A percentile compares a stretch with the other conserved stretches of the same genome.
phyloP scores from a whole-genome alignment of 495 filamentous ascomycete species.

The Xylaria telfairii region DNA sequence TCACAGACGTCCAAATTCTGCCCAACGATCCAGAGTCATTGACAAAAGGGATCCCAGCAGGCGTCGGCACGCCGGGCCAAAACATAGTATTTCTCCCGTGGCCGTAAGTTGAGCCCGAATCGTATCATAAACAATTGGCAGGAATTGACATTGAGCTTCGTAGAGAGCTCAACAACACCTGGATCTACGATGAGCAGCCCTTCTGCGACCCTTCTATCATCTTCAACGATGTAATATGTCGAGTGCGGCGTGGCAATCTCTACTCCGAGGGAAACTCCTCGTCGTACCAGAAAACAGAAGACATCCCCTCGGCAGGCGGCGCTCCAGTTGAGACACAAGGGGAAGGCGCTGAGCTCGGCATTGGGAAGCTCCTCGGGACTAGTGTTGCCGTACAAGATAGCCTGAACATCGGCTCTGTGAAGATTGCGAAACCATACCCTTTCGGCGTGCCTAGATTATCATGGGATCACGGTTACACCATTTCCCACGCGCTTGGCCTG shows the following conservation, averaged over 20 bases:
- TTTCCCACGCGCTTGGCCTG: background rate
- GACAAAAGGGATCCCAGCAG: background rate
- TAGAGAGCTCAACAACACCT: constrained; percentile 29
- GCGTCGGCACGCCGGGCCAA: background rate
- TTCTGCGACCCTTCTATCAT: constrained; percentile 26
- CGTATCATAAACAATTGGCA: background rate
- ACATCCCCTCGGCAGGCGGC: background rate
- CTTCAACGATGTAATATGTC: constrained; percentile 29
- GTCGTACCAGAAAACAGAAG: background rate
- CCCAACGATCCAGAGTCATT: background rate
- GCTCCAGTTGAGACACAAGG: background rate
- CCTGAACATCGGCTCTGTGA: background rate
- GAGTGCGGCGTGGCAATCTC: background rate
- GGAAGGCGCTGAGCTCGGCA: background rate
- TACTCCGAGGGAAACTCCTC: background rate
- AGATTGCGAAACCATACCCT: background rate
- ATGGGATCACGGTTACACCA: background rate
- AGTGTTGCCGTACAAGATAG: background rate
- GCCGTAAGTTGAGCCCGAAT: background rate
- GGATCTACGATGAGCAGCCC: constrained; percentile 31
- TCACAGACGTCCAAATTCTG: background rate
- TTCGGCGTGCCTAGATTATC: background rate
- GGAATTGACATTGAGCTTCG: background rate
- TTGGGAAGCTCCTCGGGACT: background rate
- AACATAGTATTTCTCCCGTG: background rate